Evolutionary conservation across 2,329 filamentous ascomycete species (phyloP).

Genomic region (Aureobasidium sp.): DNA sequence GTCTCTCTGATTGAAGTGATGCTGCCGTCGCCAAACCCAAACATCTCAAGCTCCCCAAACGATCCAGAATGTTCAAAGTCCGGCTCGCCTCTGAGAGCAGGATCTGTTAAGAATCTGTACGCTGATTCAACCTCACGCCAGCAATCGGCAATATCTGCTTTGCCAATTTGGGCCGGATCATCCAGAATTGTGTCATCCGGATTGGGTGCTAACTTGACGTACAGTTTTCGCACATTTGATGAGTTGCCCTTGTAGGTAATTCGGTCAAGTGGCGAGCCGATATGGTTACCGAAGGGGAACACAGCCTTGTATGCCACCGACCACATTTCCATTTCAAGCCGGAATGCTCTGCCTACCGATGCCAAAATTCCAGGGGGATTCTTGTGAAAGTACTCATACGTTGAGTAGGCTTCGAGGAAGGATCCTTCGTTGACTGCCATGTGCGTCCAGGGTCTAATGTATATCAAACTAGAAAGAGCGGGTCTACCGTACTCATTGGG

Average conservation of each 20-base stretch:
- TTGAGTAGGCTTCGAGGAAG: constrained; percentile 62
- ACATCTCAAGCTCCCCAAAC: background rate
- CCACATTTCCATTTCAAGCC: constrained; percentile 18
- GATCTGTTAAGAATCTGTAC: constrained; percentile 11
- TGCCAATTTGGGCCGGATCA: constrained; percentile 32
- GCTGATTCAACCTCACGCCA: constrained; percentile 27
- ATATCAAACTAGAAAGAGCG: constrained; percentile 39
- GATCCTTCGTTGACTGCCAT: constrained; percentile 69
- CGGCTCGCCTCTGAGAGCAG: background rate
- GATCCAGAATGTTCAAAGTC: background rate
- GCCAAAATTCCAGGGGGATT: constrained; percentile 47
- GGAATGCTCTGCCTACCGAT: constrained; percentile 48
- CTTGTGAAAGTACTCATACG: constrained; percentile 64
- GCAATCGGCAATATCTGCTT: constrained; percentile 37
- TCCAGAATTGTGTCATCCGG: constrained; percentile 33
- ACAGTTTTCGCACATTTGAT: constrained; percentile 21
- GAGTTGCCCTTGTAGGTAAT: background rate
- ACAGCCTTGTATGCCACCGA: constrained; percentile 51
- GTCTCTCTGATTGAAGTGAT: background rate
- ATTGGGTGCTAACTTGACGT: constrained; percentile 38
- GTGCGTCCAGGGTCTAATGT: constrained; percentile 57
- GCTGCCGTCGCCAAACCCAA: background rate
- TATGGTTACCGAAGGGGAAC: constrained; percentile 59
- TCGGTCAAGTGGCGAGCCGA: constrained; percentile 30
- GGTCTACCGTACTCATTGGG: constrained; percentile 5